phyloP scores from a whole-genome alignment of 2,329 filamentous ascomycete species.

The Microcyclosporella mali region DNA sequence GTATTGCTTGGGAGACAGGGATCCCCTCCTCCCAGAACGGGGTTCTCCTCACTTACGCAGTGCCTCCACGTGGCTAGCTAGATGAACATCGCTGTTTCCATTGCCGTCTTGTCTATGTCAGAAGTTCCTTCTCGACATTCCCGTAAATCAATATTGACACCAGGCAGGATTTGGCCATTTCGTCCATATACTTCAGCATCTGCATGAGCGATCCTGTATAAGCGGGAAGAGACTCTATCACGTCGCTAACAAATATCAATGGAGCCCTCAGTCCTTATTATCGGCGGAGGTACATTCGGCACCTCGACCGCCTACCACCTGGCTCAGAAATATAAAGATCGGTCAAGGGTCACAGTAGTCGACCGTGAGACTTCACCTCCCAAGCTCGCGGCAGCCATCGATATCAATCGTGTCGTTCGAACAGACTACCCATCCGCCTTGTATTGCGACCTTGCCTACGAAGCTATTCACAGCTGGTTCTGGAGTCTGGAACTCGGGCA shows the following conservation, averaged over 20 bases:
- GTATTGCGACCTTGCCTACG: slow-evolving; percentile 31
- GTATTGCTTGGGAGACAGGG: too few relatives aligned
- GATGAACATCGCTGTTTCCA: too few relatives aligned
- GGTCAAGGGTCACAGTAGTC: slow-evolving; percentile 50
- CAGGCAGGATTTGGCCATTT: not conserved
- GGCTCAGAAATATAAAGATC: slow-evolving; percentile 42
- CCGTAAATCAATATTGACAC: too few relatives aligned
- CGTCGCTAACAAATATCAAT: not conserved
- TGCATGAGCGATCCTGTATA: not conserved
- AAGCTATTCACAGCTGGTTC: slow-evolving; percentile 37
- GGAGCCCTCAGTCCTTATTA: slow-evolving; percentile 19
- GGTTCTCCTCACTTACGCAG: not conserved
- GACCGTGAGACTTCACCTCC: slow-evolving; percentile 50
- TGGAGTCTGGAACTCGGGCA: slow-evolving; percentile 24
- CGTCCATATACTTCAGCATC: not conserved
- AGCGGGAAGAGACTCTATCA: not conserved
- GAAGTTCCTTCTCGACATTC: too few relatives aligned
- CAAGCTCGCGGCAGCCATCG: slow-evolving; percentile 35
- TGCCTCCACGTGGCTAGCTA: slow-evolving; percentile 2
- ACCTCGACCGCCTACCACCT: slow-evolving; percentile 22
- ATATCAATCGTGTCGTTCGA: slow-evolving; percentile 30
- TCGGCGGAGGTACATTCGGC: slow-evolving; percentile 24
- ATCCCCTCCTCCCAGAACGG: too few relatives aligned
- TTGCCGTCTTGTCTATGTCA: too few relatives aligned
- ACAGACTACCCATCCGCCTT: slow-evolving; percentile 27